Evolutionary conservation across 306 rosid genomes (phyloP), one percentile per base, ranked within the genome.

Genomic region (Corylus heterophylla): DNA sequence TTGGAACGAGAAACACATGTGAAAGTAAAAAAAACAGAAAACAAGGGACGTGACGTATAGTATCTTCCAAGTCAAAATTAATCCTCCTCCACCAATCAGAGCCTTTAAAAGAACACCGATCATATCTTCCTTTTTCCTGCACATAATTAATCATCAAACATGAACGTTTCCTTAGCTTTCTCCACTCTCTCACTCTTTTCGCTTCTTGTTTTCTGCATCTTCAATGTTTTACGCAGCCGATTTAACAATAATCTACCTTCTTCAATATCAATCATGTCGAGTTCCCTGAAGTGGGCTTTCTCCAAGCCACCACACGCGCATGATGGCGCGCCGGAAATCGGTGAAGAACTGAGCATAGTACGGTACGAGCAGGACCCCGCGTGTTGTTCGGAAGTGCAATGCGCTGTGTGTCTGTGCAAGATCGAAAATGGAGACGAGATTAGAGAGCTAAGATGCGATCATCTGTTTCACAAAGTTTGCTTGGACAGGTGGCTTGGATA

Each of bases 381-480:
- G 0, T 47, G 54, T 16, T 25, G 51, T 3, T 77, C 55, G 75
- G 58, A 78, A n/a, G 64, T 22, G 14, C 82, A 85, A 10, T 88
- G 92, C 54, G 78, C 75, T 18, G 91, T 88, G 71, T 90, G 92
- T 59, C 83, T 87, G 0, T 25, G 59, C 48, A 79, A 78, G 75
- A 69, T 90, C 7, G 78, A 52, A 12, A 85, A 81, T 73, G 93
- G 89, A 35, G 93, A 86, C 1, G 91, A 71, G 54, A 72, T 89
- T 17, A 82, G 74, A 78, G 85, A 68, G 10, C 29, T 88, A 35
- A 87, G 84, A 51, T 90, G 95, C 37, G 49, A 69, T 0, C 92
- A 89, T 75, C 5, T 69, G 4, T 87, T 76, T 50, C 95, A 88
- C 44, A 74, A 25, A 58, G 18, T 10, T 11, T 90, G 95, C 80